These are phyloP conservation scores for Trifolium dubium DNA, from an alignment of 306 rosid genomes.

Conservation along the genomic window DNA sequence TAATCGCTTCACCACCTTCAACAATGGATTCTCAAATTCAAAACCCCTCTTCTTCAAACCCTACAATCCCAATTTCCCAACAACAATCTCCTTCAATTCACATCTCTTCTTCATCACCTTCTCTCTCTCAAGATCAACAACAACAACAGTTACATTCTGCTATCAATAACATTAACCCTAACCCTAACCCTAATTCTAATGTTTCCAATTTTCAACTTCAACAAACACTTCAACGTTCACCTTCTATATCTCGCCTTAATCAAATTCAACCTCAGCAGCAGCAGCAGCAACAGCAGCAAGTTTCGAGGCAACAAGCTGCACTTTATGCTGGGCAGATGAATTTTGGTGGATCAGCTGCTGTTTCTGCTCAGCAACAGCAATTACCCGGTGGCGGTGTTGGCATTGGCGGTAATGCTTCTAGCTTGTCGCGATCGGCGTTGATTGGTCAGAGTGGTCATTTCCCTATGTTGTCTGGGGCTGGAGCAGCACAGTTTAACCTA, in stretches of 20 bases:
- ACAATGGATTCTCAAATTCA: conserved; percentile 31
- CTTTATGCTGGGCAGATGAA: conserved; percentile 72
- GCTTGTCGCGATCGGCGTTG: conserved; percentile 67
- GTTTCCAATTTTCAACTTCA: conserved; percentile 67
- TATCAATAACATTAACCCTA: conserved; percentile 26
- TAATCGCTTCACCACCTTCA: conserved; percentile 4
- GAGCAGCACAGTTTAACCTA: conserved; percentile 68
- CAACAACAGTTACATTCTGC: conserved; percentile 55
- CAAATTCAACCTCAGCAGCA: conserved; percentile 77
- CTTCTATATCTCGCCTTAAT: conserved; percentile 61
- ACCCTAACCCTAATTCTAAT: conserved; percentile 37
- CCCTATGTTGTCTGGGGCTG: conserved; percentile 77
- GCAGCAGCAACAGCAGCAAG: conserved; percentile 58
- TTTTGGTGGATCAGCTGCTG: conserved; percentile 66
- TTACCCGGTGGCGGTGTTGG: conserved; percentile 41
- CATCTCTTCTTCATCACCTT: conserved; percentile 20
- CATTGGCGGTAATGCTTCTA: conserved; percentile 39
- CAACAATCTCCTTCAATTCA: conserved; percentile 43
- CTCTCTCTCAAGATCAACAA: conserved; percentile 42
- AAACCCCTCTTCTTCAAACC: conserved; percentile 32
- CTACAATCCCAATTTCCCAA: conserved; percentile 30
- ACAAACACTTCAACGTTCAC: conserved; percentile 64
- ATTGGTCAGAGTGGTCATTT: conserved; percentile 78
- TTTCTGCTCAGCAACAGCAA: conserved; percentile 60
- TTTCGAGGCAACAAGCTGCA: conserved; percentile 66